phyloP scores from a whole-genome alignment of 2,329 filamentous ascomycete genomes.

The Penicillium sp. region DNA sequence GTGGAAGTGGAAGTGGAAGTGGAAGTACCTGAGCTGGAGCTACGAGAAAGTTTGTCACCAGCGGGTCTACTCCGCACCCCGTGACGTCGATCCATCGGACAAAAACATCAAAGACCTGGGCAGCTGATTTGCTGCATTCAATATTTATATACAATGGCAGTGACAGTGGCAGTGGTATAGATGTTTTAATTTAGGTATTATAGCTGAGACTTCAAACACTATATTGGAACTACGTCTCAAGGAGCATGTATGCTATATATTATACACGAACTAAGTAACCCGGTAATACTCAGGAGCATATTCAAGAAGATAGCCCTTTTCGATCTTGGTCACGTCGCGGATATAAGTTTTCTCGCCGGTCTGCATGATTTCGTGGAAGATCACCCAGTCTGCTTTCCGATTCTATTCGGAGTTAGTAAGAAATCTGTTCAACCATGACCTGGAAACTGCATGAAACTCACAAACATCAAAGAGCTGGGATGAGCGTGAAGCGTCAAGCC shows the following conservation, averaged over 20 bases:
- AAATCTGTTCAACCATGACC: not conserved
- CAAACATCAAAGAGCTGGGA: constrained; percentile 89
- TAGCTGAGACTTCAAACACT: constrained; percentile 5
- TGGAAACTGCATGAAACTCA: constrained; percentile 39
- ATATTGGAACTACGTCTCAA: constrained; percentile 10
- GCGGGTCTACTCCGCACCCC: constrained; percentile 20
- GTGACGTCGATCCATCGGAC: constrained; percentile 27
- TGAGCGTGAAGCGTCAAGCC: constrained; percentile 81
- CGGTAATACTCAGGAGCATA: constrained; percentile 85
- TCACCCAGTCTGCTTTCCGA: constrained; percentile 92
- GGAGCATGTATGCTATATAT: too few relatives aligned
- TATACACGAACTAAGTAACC: constrained; percentile 45
- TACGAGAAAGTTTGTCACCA: not conserved
- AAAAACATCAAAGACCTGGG: too few relatives aligned
- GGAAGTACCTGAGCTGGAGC: not conserved
- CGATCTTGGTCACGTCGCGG: constrained; percentile 87
- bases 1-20: not conserved
- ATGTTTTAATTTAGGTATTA: not conserved
- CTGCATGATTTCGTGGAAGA: constrained; percentile 93
- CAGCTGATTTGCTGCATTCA: too few relatives aligned
- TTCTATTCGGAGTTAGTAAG: constrained; percentile 56
- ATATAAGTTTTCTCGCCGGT: constrained; percentile 88
- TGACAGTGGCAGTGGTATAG: too few relatives aligned
- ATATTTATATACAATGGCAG: too few relatives aligned
- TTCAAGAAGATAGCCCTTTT: constrained; percentile 89